Evolutionary conservation across 768 basidiomycete genomes (phyloP).

Genomic region (Trametes gibbosa): DNA sequence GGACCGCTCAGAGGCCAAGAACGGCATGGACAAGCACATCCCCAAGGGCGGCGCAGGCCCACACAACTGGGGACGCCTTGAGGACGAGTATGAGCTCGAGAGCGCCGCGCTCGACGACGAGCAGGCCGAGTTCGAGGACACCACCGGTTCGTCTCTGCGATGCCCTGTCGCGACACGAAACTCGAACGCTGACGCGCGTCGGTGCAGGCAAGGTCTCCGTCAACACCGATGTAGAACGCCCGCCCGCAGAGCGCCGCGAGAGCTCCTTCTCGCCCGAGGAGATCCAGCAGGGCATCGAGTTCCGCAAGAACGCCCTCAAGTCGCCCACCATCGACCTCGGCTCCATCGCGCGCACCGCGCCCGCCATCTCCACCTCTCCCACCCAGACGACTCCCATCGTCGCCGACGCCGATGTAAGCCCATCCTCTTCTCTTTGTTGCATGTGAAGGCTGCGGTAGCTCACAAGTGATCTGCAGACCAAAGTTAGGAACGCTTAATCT

Average conservation of each 20-base stretch:
- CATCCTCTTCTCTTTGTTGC: background rate
- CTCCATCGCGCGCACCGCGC: conserved; percentile 81
- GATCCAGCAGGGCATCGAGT: conserved; percentile 55
- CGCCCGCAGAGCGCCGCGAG: conserved; percentile 27
- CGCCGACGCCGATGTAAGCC: conserved; percentile 29
- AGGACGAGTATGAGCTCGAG: conserved; percentile 62
- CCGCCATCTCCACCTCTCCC: conserved; percentile 56
- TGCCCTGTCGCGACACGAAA: background rate
- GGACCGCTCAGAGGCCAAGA: conserved; percentile 79
- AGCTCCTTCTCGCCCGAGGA: conserved; percentile 60
- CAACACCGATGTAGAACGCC: conserved; percentile 5
- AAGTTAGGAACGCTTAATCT: conserved; percentile 11
- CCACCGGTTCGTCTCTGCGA: conserved; percentile 17
- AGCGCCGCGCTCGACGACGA: conserved; percentile 58
- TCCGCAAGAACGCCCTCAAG: conserved; percentile 76
- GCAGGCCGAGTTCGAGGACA: conserved; percentile 40
- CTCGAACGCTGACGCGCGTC: background rate
- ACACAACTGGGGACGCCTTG: conserved; percentile 83
- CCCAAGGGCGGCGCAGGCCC: conserved; percentile 79
- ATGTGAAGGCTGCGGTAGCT: background rate
- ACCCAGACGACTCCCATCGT: conserved; percentile 28
- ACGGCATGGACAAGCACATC: conserved; percentile 66
- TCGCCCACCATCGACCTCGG: conserved; percentile 53
- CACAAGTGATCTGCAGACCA: conserved; percentile 5
- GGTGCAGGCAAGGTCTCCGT: conserved; percentile 3